Evolutionary conservation across 148 eudicot species (phyloP).

Genomic region (Persicaria maculosa): DNA sequence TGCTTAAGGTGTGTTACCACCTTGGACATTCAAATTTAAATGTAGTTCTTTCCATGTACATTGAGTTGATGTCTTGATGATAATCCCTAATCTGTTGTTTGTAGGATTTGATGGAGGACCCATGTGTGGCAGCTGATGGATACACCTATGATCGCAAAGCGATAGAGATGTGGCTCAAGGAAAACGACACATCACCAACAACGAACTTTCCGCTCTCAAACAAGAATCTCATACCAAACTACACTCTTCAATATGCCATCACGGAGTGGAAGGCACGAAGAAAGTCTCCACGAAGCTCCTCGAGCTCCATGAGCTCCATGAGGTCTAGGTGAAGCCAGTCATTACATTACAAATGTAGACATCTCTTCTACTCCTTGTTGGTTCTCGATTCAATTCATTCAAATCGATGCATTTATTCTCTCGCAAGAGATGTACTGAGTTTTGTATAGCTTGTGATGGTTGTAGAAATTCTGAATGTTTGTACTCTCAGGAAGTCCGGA

Average conservation of each 20-base stretch:
- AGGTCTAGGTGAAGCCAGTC: slow-evolving; percentile 1
- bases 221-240: slow-evolving; percentile 56
- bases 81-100: not conserved
- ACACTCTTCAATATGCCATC: slow-evolving; percentile 65
- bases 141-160: slow-evolving; percentile 82
- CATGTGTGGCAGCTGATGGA: slow-evolving; percentile 87
- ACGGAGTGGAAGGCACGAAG: slow-evolving; percentile 58
- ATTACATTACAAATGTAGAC: not conserved
- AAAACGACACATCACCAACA: slow-evolving; percentile 63
- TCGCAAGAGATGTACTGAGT: not conserved
- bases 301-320: not conserved
- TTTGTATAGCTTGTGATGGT: not conserved
- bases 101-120: slow-evolving; percentile 81
- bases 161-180: slow-evolving; percentile 64
- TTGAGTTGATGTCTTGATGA: not conserved
- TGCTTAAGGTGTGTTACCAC: slow-evolving; percentile 49
- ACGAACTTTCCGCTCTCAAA: slow-evolving; percentile 52
- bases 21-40: not conserved
- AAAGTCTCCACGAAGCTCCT: slow-evolving; percentile 5
- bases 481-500: not conserved
- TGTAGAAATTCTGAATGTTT: not conserved
- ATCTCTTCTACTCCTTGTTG: not conserved
- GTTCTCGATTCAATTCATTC: slow-evolving; percentile 5
- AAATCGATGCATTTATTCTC: not conserved
- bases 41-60: not conserved